phyloP scores from a whole-genome alignment of 768 basidiomycete genomes.

The Sporobolomyces pararoseus region DNA sequence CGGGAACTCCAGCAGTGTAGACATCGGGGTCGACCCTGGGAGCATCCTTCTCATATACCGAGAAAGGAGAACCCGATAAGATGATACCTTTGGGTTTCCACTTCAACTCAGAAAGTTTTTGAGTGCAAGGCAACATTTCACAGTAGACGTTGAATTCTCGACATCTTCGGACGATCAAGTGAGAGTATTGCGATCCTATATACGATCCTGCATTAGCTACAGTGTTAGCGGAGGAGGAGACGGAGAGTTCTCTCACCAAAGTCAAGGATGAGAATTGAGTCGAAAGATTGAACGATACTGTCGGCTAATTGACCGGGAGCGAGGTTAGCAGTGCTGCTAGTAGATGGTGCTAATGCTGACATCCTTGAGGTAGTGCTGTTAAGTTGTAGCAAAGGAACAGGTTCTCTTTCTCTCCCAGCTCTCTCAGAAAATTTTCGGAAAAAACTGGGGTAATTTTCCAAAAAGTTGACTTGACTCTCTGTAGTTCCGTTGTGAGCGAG shows the following conservation, averaged over 20 bases:
- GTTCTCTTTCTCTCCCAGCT: neutral
- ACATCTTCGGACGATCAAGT: conserved; percentile 94
- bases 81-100: conserved; percentile 99
- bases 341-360: conserved; percentile 21
- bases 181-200: conserved; percentile 53
- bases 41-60: conserved; percentile 86
- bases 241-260: conserved; percentile 84
- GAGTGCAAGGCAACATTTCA: conserved; percentile 94
- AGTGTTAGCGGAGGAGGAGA: too few relatives aligned
- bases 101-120: conserved; percentile 74
- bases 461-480: neutral
- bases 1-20: conserved; percentile 75
- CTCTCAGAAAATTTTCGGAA: neutral
- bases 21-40: conserved; percentile 91
- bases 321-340: neutral
- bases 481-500: too few relatives aligned
- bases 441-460: neutral
- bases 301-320: conserved; percentile 29
- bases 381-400: neutral
- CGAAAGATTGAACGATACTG: conserved; percentile 83
- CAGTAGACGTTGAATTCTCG: conserved; percentile 96
- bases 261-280: conserved; percentile 91
- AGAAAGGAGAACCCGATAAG: conserved; percentile 95
- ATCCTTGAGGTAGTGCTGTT: neutral
- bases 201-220: too few relatives aligned